Percentiles rank a stretch among this genome's conserved stretches.
phyloP scores from a whole-genome alignment of 2,329 filamentous ascomycete genomes.

The Aspergillus viridinutans region DNA sequence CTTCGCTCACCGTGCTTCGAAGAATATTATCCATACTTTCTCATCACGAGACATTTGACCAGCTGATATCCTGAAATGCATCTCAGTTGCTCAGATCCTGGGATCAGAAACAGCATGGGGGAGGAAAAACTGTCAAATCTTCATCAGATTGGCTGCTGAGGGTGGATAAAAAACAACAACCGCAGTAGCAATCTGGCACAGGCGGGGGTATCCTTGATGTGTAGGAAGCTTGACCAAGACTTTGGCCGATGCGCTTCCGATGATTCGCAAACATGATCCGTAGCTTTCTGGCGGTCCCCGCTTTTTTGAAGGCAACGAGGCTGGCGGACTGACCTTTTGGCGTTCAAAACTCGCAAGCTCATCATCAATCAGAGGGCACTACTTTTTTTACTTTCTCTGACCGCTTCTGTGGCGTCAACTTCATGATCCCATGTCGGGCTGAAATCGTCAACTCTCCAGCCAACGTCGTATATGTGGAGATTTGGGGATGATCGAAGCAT shows the following conservation, averaged over 20 bases:
- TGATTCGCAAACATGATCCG: not conserved
- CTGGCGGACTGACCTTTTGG: not conserved
- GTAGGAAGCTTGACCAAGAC: not conserved
- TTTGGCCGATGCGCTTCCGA: not conserved
- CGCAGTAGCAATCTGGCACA: not conserved
- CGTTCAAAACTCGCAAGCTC: not conserved
- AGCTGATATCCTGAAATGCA: not conserved
- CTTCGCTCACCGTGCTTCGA: not conserved
- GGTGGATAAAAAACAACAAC: not conserved
- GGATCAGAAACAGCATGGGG: not conserved
- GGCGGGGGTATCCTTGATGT: not conserved
- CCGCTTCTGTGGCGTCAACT: constrained; percentile 10
- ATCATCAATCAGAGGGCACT: not conserved
- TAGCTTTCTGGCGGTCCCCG: not conserved
- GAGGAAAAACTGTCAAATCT: not conserved
- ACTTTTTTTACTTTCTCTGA: constrained; percentile 5
- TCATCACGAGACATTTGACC: not conserved
- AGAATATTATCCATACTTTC: not conserved
- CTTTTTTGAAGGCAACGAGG: not conserved
- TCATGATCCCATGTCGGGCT: not conserved
- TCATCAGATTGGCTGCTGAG: not conserved
- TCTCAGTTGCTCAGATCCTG: not conserved
- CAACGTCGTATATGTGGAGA: not conserved
- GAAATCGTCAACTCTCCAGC: not conserved
- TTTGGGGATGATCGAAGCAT: not conserved